Evolutionary conservation across 2,329 filamentous ascomycete genomes (phyloP), one percentile per base, ranked within the genome.

Genomic region (Ceratocystis ficicola): DNA sequence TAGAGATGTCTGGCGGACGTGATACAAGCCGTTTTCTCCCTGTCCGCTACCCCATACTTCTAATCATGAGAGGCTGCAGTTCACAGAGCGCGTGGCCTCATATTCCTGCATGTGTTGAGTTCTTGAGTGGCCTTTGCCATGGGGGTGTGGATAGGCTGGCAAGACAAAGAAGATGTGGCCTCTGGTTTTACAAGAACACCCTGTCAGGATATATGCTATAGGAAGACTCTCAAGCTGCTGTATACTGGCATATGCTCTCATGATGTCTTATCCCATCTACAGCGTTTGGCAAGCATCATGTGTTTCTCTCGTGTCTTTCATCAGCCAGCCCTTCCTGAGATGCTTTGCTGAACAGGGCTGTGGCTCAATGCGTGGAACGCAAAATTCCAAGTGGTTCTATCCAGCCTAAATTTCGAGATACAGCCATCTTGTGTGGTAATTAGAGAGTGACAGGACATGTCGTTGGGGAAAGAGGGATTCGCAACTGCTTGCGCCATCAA

Each of bases 291-390:
- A 32, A 36, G 6, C 17, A n/a, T 36, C 25, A n/a, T 17, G 6
- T n/a, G 28, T 59, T 17, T 59, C 55, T 59, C 55, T 4, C 10
- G 17, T 59, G 55, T 59, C 55, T 59, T 59, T 59, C 17, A 59
- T 59, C 55, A 59, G 55, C 55, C 28, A n/a, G 28, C 22, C 10
- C 7, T 25, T 22, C 15, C 50, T 25, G n/a, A n/a, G 48, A 48
- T 48, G 20, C 20, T 52, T 28, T 28, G 2, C 48, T 28, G 10
- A 15, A 52, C 28, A 12, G 10, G 7, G 25, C 55, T 32, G 17
- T 59, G 30, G 20, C 28, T 59, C 55, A 30, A n/a, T n/a, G 22
- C 6, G 30, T 59, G 55, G 32, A n/a, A 59, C 55, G 5, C 17
- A n/a, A 15, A 15, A 10, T 2, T 15, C 1, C 48, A 15, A 15